These are phyloP conservation scores for Starmerella tilneyi DNA, from an alignment of 805 yeast species.

Conservation along the genomic window DNA sequence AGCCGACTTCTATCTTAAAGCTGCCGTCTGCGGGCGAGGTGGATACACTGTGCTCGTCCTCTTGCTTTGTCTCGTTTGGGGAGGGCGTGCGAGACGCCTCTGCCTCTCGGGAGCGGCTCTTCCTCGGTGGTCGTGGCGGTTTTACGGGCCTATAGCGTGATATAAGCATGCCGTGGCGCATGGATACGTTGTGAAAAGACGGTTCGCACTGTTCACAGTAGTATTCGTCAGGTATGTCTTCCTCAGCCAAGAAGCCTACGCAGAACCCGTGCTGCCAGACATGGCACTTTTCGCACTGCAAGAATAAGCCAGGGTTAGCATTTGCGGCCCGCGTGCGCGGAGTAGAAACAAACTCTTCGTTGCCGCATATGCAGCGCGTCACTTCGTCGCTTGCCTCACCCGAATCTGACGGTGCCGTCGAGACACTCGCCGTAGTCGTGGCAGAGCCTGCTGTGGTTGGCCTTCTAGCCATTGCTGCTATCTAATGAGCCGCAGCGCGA, in stretches of 20 bases:
- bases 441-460: conserved; percentile 1
- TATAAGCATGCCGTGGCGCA: conserved; percentile 14
- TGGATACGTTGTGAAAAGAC: conserved; percentile 45
- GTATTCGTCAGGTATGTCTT: conserved; percentile 80
- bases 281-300: conserved; percentile 89
- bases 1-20: neutral
- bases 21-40: neutral
- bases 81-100: neutral
- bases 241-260: conserved; percentile 69
- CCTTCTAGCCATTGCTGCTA: conserved; percentile 15
- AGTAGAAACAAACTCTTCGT: conserved; percentile 37
- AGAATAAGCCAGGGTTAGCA: conserved; percentile 87
- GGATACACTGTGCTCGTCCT: neutral
- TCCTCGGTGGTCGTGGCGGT: neutral
- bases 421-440: neutral
- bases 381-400: conserved; percentile 36
- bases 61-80: neutral
- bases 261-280: conserved; percentile 98
- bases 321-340: conserved; percentile 33
- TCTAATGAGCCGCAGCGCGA: neutral
- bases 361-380: conserved; percentile 48
- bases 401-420: conserved; percentile 5
- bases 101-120: conserved; percentile 1
- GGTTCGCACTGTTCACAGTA: conserved; percentile 92
- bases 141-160: conserved; percentile 17